Percentiles rank a stretch among this genome's conserved stretches.
These are phyloP conservation scores for Annulohypoxylon moriforme DNA, from an alignment of 495 filamentous ascomycete genomes.

Conservation along the genomic window DNA sequence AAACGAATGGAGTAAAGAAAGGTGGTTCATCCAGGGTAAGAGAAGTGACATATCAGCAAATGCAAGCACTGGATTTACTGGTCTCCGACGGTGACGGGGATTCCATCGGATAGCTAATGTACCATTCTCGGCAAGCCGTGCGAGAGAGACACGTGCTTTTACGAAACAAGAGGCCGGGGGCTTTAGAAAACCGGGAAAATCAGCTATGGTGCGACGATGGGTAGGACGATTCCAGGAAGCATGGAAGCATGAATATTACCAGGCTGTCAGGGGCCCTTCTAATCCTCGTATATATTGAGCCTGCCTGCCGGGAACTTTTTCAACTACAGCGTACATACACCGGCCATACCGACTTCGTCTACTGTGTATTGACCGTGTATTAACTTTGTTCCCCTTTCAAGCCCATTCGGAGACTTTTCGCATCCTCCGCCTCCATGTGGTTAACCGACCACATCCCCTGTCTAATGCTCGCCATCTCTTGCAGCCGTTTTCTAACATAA, in stretches of 20 bases:
- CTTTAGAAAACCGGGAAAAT: background rate
- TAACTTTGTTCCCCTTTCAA: background rate
- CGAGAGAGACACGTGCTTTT: background rate
- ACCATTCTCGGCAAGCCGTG: slow-evolving; percentile 3
- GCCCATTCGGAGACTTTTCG: background rate
- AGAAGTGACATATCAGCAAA: background rate
- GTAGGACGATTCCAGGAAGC: background rate
- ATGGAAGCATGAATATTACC: background rate
- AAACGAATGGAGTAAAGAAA: slow-evolving; percentile 2
- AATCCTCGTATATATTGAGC: background rate
- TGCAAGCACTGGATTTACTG: background rate
- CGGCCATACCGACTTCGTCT: background rate
- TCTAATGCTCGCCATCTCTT: slow-evolving; percentile 1
- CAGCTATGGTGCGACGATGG: background rate
- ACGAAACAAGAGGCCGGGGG: background rate
- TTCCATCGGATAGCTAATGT: slow-evolving; percentile 1
- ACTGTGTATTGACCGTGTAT: background rate
- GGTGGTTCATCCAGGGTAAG: background rate
- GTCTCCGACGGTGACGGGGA: background rate
- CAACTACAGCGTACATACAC: background rate
- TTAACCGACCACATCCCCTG: background rate
- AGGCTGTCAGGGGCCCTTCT: background rate
- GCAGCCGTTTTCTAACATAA: background rate
- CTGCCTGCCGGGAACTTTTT: background rate
- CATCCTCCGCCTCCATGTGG: background rate